Evolutionary conservation across 2,329 filamentous ascomycete species (phyloP).

Genomic region (Scedosporium boydii): DNA sequence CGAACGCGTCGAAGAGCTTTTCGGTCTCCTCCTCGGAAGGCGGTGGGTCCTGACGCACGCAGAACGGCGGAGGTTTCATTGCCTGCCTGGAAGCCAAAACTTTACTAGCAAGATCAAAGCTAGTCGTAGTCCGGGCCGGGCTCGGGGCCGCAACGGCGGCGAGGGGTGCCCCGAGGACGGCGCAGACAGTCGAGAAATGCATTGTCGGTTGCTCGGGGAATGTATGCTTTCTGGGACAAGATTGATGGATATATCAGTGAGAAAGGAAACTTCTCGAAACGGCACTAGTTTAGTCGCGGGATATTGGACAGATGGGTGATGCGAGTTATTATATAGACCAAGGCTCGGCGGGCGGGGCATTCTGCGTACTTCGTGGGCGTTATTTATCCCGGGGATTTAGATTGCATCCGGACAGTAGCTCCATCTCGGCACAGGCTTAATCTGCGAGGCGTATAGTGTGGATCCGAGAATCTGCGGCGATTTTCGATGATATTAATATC

Average conservation of each 20-base stretch:
- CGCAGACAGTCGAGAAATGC: neutral
- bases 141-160: neutral
- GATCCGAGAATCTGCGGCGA: constrained; percentile 1
- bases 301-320: neutral
- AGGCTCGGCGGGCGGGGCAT: neutral
- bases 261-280: neutral
- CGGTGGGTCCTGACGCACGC: neutral
- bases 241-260: too few relatives aligned
- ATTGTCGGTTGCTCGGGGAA: neutral
- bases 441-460: constrained; percentile 4
- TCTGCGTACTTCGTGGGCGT: neutral
- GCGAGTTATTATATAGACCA: neutral
- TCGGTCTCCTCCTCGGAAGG: constrained; percentile 4
- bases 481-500: neutral
- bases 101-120: neutral
- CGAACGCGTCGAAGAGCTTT: constrained; percentile 4
- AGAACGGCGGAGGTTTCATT: neutral
- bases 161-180: neutral
- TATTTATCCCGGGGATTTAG: neutral
- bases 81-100: constrained; percentile 1
- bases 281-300: too few relatives aligned
- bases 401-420: neutral
- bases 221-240: too few relatives aligned
- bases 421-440: neutral
- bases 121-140: neutral